Evolutionary conservation across 2,329 filamentous ascomycete species (phyloP), one percentile per base, ranked within the genome.

Genomic region (Coniosporium tulheliwenetii): DNA sequence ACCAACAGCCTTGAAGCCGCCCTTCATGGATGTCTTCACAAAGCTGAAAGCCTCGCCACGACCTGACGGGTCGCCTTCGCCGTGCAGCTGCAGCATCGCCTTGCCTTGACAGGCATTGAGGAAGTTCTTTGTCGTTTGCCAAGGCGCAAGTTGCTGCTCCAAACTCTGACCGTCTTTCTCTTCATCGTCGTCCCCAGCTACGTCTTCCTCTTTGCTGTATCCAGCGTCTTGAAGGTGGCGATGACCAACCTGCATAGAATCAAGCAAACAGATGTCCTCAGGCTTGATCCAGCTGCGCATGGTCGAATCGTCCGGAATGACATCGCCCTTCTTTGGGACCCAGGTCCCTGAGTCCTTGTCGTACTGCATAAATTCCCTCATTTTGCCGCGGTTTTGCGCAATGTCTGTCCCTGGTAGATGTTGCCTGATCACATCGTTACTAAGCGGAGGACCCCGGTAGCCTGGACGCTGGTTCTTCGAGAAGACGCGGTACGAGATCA

Each of bases 21-120:
- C 91, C 62, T 98, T 98, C 91, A 98, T 98, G 1, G 85, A 93
- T 0, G 87, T 95, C 55, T 91, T 86, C 59, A 98, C 87, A 59
- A 98, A 95, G 57, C 85, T 95, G 66, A 96, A 94, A 2, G 85
- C 91, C 44, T 95, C 78, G 2, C 91, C 91, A 52, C 87, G 82
- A 16, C 86, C 86, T 0, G 89, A 94, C 3, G 91, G 91, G 55
- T 98, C 91, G 42, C 91, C 91, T 48, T 93, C 85, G 14, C 91
- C 91, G 51, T 95, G 87, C 10, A 98, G 72, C 50, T 87, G 82
- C 37, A 98, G 73, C 91, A 98, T 98, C 2, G 91, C 91, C 58
- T 98, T 98, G 44, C 86, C 85, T 44, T 86, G 80, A 39, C 85
- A 89, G 1, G 91, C 91, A 48, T 95, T 83, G 44, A 95, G 74